Conservation (phyloP, 257 asterid genomes). For the Salvia rosmarinus region DNA sequence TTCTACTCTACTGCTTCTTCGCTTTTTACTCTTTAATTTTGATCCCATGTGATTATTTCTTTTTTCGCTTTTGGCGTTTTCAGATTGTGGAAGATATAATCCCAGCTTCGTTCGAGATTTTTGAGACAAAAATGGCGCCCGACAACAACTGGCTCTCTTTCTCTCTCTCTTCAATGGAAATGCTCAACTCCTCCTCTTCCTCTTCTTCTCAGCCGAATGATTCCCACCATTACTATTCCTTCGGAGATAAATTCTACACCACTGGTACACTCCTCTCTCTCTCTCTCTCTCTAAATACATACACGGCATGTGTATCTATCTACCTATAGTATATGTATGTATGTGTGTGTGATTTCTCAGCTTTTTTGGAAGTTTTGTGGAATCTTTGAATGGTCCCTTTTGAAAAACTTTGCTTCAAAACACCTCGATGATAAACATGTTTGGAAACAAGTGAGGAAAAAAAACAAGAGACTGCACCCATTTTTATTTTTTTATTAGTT, state of each 20-base stretch:
- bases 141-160: slow-evolving; percentile 85
- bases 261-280: slow-evolving; percentile 41
- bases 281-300: neutral
- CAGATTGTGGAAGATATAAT: slow-evolving; percentile 16
- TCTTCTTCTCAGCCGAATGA: slow-evolving; percentile 40
- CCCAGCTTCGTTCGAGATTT: neutral
- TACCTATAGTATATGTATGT: neutral
- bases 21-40: neutral
- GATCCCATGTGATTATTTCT: neutral
- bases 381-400: slow-evolving; percentile 23
- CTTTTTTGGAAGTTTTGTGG: slow-evolving; percentile 29
- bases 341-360: neutral
- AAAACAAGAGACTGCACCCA: slow-evolving; percentile 48
- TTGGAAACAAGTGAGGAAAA: slow-evolving; percentile 38
- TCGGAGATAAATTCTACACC: slow-evolving; percentile 68
- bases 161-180: slow-evolving; percentile 76
- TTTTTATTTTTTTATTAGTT: neutral
- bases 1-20: neutral
- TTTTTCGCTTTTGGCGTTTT: neutral
- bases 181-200: slow-evolving; percentile 56
- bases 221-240: slow-evolving; percentile 59
- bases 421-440: slow-evolving; percentile 46
- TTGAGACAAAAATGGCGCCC: slow-evolving; percentile 58
- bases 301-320: neutral
- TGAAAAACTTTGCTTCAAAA: slow-evolving; percentile 19